A percentile compares a stretch with the other conserved stretches of the same genome.
Evolutionary conservation across 2,329 filamentous ascomycete species (phyloP).

Genomic region (Fusarium dlaminii): DNA sequence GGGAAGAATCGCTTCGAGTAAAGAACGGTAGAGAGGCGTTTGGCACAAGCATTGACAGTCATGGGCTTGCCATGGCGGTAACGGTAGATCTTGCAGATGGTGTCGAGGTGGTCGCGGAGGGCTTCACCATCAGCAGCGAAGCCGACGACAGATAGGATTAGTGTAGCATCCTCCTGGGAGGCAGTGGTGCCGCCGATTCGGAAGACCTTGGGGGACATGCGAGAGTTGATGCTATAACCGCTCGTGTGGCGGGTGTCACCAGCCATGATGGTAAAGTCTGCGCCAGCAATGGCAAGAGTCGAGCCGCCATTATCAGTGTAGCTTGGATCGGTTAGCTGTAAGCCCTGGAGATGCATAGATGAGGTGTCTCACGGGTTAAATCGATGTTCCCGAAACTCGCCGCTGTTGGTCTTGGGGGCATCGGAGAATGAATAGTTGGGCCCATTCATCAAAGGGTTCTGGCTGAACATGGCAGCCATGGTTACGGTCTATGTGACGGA

Average conservation of each 20-base stretch:
- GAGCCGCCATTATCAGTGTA: constrained; percentile 99
- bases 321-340: constrained; percentile 54
- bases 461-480: constrained; percentile 75
- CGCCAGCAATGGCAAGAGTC: constrained; percentile 92
- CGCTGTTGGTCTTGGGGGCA: constrained; percentile 61
- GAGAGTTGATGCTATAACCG: constrained; percentile 99
- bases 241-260: constrained; percentile 96
- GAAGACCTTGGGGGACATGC: constrained; percentile 95
- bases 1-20: constrained; percentile 99
- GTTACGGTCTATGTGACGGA: constrained; percentile 40
- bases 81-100: constrained; percentile 98
- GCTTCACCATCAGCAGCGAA: constrained; percentile 96
- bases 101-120: constrained; percentile 91
- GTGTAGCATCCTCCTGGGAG: constrained; percentile 83
- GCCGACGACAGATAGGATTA: constrained; percentile 92
- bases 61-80: constrained; percentile 98
- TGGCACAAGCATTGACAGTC: constrained; percentile 91
- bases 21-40: constrained; percentile 92
- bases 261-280: constrained; percentile 94
- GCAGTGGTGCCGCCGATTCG: constrained; percentile 92
- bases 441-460: constrained; percentile 74
- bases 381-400: constrained; percentile 75
- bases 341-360: neutral
- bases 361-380: constrained; percentile 83
- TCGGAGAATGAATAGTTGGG: constrained; percentile 76